phyloP scores from a whole-genome alignment of 306 rosid genomes.

The Rosa chinensis region DNA sequence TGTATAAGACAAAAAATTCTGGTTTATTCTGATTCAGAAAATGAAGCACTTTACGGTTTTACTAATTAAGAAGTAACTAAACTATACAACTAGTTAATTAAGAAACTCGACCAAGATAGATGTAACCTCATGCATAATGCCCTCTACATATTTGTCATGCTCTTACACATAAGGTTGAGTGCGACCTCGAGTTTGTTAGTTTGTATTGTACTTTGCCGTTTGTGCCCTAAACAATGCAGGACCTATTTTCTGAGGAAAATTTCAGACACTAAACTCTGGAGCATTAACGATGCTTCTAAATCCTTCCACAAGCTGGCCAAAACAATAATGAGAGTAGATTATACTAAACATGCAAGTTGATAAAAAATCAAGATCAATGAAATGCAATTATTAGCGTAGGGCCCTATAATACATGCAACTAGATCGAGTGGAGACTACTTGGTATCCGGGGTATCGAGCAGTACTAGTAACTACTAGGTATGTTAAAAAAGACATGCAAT shows the following conservation, averaged over 20 bases:
- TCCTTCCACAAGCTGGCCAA: background rate
- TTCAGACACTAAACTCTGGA: background rate
- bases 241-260: background rate
- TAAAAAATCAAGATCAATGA: background rate
- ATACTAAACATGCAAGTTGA: background rate
- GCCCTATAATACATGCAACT: background rate
- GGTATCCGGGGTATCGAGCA: background rate
- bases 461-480: background rate
- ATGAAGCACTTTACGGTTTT: background rate
- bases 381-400: background rate
- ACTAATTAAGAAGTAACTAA: background rate
- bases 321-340: background rate
- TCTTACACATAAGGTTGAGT: background rate
- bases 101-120: background rate
- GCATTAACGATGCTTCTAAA: background rate
- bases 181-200: background rate
- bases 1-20: background rate
- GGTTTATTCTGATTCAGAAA: background rate
- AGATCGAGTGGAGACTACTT: background rate
- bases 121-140: background rate
- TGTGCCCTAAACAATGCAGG: background rate
- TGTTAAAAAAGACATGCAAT: background rate
- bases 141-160: background rate
- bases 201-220: background rate
- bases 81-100: background rate